These are phyloP conservation scores for Coemansia sp. DNA, from an alignment of 192 early-diverging fungal species.

Conservation along the genomic window DNA sequence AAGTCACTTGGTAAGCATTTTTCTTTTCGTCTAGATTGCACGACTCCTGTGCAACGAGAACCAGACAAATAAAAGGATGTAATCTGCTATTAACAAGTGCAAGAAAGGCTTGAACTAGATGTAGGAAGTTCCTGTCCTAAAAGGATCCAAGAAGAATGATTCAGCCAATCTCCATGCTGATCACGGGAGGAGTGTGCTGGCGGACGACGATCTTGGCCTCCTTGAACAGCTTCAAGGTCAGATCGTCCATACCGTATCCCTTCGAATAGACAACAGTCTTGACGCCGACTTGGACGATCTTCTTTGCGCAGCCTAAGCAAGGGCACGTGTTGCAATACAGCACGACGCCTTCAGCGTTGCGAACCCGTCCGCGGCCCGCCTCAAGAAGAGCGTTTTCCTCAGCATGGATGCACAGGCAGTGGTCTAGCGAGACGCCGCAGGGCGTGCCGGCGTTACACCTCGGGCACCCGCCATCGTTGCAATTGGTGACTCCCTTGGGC, in stretches of 20 bases:
- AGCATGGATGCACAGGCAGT: conserved; percentile 96
- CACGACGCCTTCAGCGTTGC: conserved; percentile 58
- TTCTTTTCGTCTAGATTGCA: not conserved
- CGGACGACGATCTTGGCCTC: conserved; percentile 82
- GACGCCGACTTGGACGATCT: conserved; percentile 94
- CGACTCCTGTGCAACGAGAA: no score
- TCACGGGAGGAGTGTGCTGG: conserved; percentile 70
- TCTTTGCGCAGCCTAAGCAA: conserved; percentile 91
- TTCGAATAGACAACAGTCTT: conserved; percentile 90
- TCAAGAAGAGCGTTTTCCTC: conserved; percentile 99
- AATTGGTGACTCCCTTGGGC: conserved; percentile 88
- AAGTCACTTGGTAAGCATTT: not conserved
- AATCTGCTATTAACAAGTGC: not conserved
- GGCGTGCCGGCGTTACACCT: conserved; percentile 88
- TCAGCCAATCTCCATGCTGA: conserved; percentile 57
- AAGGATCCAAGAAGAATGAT: not conserved
- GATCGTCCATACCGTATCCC: conserved; percentile 93
- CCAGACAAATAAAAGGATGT: not conserved
- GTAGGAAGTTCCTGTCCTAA: no score
- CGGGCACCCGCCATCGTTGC: conserved; percentile 92
- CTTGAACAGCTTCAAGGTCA: conserved; percentile 77
- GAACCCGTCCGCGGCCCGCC: conserved; percentile 91
- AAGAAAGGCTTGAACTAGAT: no score
- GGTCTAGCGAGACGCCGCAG: conserved; percentile 78
- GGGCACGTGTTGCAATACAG: conserved; percentile 97